These are phyloP conservation scores for Talaromyces sp. DNA, from an alignment of 2,329 filamentous ascomycete species.

Conservation along the genomic window DNA sequence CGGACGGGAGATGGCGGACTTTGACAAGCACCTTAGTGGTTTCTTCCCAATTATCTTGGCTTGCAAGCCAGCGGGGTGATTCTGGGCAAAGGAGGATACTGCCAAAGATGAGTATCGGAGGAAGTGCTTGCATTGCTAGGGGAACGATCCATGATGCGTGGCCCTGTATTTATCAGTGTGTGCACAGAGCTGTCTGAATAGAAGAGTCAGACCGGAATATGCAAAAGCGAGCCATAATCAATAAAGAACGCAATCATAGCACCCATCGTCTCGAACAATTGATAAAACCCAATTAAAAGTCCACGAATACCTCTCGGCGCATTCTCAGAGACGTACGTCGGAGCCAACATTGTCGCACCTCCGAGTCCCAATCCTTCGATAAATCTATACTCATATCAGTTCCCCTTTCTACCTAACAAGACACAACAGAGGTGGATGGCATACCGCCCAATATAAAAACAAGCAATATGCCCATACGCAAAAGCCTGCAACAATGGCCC, in stretches of 20 bases:
- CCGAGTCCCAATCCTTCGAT: slow-evolving; percentile 27
- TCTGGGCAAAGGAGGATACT: slow-evolving; percentile 50
- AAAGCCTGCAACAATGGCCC: slow-evolving; percentile 60
- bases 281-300: slow-evolving; percentile 51
- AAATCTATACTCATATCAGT: not conserved
- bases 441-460: not conserved
- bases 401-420: too few relatives aligned
- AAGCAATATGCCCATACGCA: not conserved
- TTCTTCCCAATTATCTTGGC: slow-evolving; percentile 62
- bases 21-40: slow-evolving; percentile 52
- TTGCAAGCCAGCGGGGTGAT: slow-evolving; percentile 63
- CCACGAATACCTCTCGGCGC: slow-evolving; percentile 56
- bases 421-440: not conserved
- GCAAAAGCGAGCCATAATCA: slow-evolving; percentile 44
- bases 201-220: slow-evolving; percentile 40
- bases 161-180: slow-evolving; percentile 22
- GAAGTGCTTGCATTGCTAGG: slow-evolving; percentile 59
- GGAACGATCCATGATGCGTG: slow-evolving; percentile 56
- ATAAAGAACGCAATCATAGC: slow-evolving; percentile 38
- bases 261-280: slow-evolving; percentile 53
- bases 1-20: slow-evolving; percentile 51
- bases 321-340: slow-evolving; percentile 57
- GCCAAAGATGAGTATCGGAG: slow-evolving; percentile 46
- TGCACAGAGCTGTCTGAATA: slow-evolving; percentile 27
- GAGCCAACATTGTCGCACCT: slow-evolving; percentile 52